A percentile compares a stretch with the other conserved stretches of the same genome.
These are phyloP conservation scores for Gentiana macrophylla DNA, from an alignment of 257 asterid species.

Conservation along the genomic window DNA sequence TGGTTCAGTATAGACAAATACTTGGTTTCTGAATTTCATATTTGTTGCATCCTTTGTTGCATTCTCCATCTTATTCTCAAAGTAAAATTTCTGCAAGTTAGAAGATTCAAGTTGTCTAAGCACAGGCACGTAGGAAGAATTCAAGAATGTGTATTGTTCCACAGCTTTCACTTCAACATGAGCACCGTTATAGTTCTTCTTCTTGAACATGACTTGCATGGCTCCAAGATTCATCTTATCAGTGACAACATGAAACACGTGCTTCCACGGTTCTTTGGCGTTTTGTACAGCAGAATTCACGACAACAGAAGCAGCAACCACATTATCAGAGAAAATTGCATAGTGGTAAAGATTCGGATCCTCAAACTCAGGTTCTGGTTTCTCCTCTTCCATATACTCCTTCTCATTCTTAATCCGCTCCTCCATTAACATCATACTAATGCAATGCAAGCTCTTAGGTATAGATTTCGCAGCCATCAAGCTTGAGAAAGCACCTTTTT, in stretches of 20 bases:
- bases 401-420: constrained; percentile 29
- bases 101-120: constrained; percentile 33
- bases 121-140: constrained; percentile 37
- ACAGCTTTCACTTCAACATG: constrained; percentile 43
- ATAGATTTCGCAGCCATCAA: constrained; percentile 53
- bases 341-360: constrained; percentile 42
- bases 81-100: constrained; percentile 30
- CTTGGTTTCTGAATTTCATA: constrained; percentile 38
- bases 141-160: constrained; percentile 32
- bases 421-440: constrained; percentile 41
- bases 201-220: constrained; percentile 52
- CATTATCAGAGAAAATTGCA: constrained; percentile 48
- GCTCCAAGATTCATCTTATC: constrained; percentile 52
- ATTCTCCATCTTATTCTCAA: constrained; percentile 35
- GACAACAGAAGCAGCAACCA: constrained; percentile 48
- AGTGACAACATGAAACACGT: constrained; percentile 48
- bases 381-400: constrained; percentile 34
- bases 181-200: constrained; percentile 28
- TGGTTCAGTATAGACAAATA: constrained; percentile 30
- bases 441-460: constrained; percentile 43
- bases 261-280: constrained; percentile 39
- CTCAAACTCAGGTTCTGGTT: constrained; percentile 32
- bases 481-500: constrained; percentile 45
- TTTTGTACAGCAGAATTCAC: constrained; percentile 43
- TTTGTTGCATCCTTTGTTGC: constrained; percentile 33